Base-by-base conservation (phyloP, 163 green algal genomes). In the Chloromonas sp. region DNA sequence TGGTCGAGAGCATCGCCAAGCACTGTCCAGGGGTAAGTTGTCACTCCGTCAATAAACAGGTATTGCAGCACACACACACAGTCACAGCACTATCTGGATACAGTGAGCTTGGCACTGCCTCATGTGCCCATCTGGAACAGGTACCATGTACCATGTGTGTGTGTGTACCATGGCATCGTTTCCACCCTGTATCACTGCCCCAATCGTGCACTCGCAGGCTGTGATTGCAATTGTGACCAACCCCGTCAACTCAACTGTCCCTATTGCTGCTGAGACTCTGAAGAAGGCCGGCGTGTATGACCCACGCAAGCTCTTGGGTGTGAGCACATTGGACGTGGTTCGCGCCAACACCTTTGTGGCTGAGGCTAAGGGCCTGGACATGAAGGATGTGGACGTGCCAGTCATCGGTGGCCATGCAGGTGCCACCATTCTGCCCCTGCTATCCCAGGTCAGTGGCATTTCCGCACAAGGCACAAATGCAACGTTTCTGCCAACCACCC, bases 391-490 rank as follows among this genome's bases (percentile, higher is more conserved):
- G 60, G 93, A 98, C 82, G 92, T 99, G 59, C 97, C 97, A 0
- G 97, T 99, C 36, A 91, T 99, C 60, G 97, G 97, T 59, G 97
- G 97, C 80, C 97, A 99, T 86, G 97, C 97, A 0, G 97, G 97
- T 81, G 93, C 97, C 85, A 99, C 97, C 90, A 99, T 99, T 91
- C 93, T 99, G 86, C 97, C 97, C 0, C 94, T 99, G 58, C 98
- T 99, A 86, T 98, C 94, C 60, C 97, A 99, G 94, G 92, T 36
- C 74, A 79, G 11, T 36, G 74, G 74, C 74, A 79, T 14, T n/a
- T 13, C 66, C 11, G 71, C 71, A 15, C 36, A 60, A 81, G 13
- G 77, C 36, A 59, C 13, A 60, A 11, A 81, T 81, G 77, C 57
- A 14, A 81, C 36, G 77, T 14, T 11, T 81, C 36, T 81, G 59